Conservation (phyloP, 108 stramenopile genomes). For the Discostella pseudostelligera region DNA sequence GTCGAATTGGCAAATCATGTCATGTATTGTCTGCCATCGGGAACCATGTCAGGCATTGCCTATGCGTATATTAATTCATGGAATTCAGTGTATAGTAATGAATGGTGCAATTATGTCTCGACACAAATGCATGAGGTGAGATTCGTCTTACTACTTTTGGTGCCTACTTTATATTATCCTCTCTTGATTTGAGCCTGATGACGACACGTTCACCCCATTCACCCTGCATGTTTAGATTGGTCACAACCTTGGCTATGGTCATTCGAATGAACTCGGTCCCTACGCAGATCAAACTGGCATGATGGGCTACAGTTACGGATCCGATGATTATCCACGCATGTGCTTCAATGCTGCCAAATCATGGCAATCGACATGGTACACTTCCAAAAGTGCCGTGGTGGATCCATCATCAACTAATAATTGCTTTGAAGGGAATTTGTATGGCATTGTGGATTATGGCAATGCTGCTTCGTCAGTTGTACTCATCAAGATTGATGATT, state of each 20-base stretch:
- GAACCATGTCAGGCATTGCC: constrained; percentile 38
- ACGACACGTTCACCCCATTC: too few species aligned
- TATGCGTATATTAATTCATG: constrained; percentile 32
- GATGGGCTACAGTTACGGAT: constrained; percentile 41
- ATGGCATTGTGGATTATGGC: constrained; percentile 12
- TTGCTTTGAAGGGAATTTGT: constrained; percentile 21
- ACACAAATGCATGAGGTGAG: constrained; percentile 1
- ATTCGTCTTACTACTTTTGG: too few species aligned
- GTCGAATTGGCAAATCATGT: constrained; percentile 47
- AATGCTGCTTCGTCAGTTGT: constrained; percentile 15
- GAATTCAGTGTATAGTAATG: constrained; percentile 33
- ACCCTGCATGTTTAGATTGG: constrained; percentile 22
- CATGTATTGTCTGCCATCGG: constrained; percentile 60
- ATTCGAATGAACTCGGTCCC: constrained; percentile 42
- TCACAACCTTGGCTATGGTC: constrained; percentile 50
- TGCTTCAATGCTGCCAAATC: constrained; percentile 60
- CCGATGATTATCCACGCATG: constrained; percentile 38
- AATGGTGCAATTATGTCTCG: constrained; percentile 24
- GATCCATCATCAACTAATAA: neutral
- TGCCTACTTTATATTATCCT: too few species aligned
- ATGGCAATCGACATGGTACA: constrained; percentile 56
- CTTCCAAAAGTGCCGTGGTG: constrained; percentile 1
- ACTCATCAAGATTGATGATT: constrained; percentile 4
- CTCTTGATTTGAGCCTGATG: too few species aligned
- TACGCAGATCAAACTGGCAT: constrained; percentile 42